These are phyloP conservation scores for Apiotrichum siamense DNA, from an alignment of 1,284 basidiomycete species.

Conservation along the genomic window DNA sequence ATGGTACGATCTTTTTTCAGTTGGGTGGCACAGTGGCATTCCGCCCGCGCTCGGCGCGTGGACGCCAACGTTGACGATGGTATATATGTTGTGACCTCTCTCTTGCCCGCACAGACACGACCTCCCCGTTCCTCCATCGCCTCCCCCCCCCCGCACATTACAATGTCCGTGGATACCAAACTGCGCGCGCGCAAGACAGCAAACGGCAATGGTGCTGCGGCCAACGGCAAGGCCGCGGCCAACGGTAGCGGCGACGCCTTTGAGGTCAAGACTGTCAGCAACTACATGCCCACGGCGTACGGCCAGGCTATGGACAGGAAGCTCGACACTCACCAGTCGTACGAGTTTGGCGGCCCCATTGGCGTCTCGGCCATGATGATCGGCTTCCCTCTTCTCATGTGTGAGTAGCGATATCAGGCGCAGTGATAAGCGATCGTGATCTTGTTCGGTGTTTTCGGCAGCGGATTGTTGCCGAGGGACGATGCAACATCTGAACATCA, in stretches of 20 bases:
- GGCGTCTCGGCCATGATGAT: conserved; percentile 92
- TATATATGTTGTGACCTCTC: too few relatives aligned
- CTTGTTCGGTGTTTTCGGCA: too few relatives aligned
- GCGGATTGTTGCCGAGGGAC: too few relatives aligned
- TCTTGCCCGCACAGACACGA: background rate
- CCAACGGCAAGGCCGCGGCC: conserved; percentile 3
- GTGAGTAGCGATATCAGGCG: conserved; percentile 35
- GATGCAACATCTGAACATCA: too few relatives aligned
- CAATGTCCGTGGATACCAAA: conserved; percentile 16
- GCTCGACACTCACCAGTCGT: conserved; percentile 71
- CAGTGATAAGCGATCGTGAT: too few relatives aligned
- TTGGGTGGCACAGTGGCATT: background rate
- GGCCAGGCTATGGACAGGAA: conserved; percentile 64
- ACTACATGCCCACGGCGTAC: conserved; percentile 53
- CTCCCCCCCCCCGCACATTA: background rate
- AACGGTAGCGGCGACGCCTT: conserved; percentile 3
- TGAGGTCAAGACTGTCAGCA: conserved; percentile 17
- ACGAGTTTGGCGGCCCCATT: conserved; percentile 92
- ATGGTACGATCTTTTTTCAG: background rate
- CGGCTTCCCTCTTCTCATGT: conserved; percentile 65
- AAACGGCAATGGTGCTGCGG: background rate
- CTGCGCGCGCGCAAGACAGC: conserved; percentile 27
- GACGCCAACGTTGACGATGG: too few relatives aligned
- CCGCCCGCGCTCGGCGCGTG: too few relatives aligned
- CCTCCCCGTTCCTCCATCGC: background rate